Percentiles rank a stretch among this genome's conserved stretches.
Evolutionary conservation across 352 stramenopile genomes (phyloP).

Genomic region (Pythium grandisporangium): DNA sequence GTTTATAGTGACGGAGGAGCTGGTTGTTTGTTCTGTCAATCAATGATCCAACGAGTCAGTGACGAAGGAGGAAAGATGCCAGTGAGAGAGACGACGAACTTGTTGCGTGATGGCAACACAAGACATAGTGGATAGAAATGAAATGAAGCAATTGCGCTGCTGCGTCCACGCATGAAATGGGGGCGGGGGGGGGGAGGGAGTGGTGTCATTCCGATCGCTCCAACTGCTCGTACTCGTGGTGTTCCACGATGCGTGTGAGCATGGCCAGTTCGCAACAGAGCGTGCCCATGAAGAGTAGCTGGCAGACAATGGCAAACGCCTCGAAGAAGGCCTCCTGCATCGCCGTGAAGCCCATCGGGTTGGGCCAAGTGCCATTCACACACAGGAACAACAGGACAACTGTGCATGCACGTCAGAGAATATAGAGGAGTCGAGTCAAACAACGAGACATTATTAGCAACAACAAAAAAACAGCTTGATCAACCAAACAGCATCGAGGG

Average conservation of each 20-base stretch:
- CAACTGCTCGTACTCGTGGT: conserved; percentile 48
- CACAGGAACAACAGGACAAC: conserved; percentile 72
- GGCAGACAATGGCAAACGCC: conserved; percentile 73
- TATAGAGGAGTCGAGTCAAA: not conserved
- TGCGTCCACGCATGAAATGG: too few species aligned
- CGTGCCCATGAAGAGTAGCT: conserved; percentile 85
- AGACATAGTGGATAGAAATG: too few species aligned
- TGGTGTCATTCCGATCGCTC: conserved; percentile 40
- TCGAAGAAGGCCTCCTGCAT: conserved; percentile 80
- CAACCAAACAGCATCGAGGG: too few species aligned
- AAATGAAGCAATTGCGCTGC: too few species aligned
- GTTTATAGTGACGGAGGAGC: too few species aligned
- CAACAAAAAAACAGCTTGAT: too few species aligned
- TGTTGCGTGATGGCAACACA: too few species aligned
- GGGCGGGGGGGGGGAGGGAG: too few species aligned
- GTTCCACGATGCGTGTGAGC: conserved; percentile 49
- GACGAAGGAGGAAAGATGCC: too few species aligned
- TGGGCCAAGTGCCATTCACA: conserved; percentile 73
- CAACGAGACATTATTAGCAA: not conserved
- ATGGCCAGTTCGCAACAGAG: conserved; percentile 60
- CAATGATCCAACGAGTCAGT: too few species aligned
- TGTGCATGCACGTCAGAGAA: conserved; percentile 7
- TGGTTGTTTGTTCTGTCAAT: too few species aligned
- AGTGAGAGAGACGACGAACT: too few species aligned
- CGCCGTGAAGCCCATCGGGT: conserved; percentile 71